These are phyloP conservation scores for Aspergillus terreus DNA, from an alignment of 2,329 filamentous ascomycete species.

Conservation along the genomic window DNA sequence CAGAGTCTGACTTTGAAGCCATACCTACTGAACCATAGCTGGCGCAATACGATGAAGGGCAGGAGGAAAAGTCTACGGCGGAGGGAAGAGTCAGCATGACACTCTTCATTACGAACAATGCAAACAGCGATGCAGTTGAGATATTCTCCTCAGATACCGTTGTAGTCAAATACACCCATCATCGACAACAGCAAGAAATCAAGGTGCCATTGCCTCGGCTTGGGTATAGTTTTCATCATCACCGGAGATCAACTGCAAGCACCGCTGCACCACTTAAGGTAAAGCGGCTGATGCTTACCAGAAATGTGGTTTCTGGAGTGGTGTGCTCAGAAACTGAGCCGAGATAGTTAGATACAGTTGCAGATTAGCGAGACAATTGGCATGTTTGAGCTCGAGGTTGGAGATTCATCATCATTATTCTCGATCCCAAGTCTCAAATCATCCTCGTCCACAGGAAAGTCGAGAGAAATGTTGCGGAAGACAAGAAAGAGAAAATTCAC, in stretches of 20 bases:
- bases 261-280: slow-evolving; percentile 6
- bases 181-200: slow-evolving; percentile 52
- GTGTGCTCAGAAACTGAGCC: slow-evolving; percentile 6
- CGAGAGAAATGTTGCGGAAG: slow-evolving; percentile 7
- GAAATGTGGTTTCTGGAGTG: slow-evolving; percentile 15
- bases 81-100: slow-evolving; percentile 21
- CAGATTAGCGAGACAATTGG: slow-evolving; percentile 9
- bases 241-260: slow-evolving; percentile 31
- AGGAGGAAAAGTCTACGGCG: slow-evolving; percentile 14
- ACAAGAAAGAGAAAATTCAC: slow-evolving; percentile 11
- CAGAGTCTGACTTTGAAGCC: slow-evolving; percentile 22
- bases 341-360: slow-evolving; percentile 11
- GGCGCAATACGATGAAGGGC: slow-evolving; percentile 2
- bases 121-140: slow-evolving; percentile 13
- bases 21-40: slow-evolving; percentile 24
- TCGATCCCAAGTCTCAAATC: slow-evolving; percentile 3
- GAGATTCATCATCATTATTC: slow-evolving; percentile 14
- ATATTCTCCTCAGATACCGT: slow-evolving; percentile 82
- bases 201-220: slow-evolving; percentile 47
- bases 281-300: slow-evolving; percentile 19
- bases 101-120: slow-evolving; percentile 15
- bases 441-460: background rate
- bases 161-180: slow-evolving; percentile 72
- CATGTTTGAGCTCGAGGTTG: slow-evolving; percentile 10
- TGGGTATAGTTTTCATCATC: slow-evolving; percentile 42